Conservation (phyloP, 73 alveolate genomes). For the Urostyla sp. region DNA sequence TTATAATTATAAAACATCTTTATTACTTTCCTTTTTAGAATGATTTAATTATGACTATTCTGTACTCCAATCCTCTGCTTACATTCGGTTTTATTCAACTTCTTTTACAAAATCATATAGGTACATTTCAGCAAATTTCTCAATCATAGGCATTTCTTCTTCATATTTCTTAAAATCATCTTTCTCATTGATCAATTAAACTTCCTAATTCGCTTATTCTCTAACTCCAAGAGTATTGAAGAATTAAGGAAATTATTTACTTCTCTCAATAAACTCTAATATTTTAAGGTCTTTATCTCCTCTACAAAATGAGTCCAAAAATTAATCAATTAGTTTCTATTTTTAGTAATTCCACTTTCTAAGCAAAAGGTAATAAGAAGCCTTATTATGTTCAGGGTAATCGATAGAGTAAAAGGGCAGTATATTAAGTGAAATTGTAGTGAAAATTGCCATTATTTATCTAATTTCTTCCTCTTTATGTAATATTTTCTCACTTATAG, state of each 20-base stretch:
- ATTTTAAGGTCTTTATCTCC: conserved; percentile 14
- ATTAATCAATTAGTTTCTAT: neutral
- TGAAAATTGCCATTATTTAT: conserved; percentile 24
- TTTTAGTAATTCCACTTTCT: conserved; percentile 21
- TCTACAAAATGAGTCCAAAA: conserved; percentile 20
- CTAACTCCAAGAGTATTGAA: conserved; percentile 28
- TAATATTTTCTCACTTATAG: neutral
- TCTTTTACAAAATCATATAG: too few relatives aligned
- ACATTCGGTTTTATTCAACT: too few relatives aligned
- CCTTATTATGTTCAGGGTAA: conserved; percentile 37
- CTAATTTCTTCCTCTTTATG: conserved; percentile 5
- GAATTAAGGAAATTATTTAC: neutral
- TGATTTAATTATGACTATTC: too few relatives aligned
- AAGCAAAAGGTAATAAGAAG: neutral
- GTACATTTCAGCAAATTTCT: too few relatives aligned
- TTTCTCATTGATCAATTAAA: neutral
- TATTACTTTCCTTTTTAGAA: too few relatives aligned
- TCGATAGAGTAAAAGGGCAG: conserved; percentile 36
- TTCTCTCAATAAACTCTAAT: conserved; percentile 4
- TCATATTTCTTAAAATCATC: neutral
- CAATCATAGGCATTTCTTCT: too few relatives aligned
- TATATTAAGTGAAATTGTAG: neutral
- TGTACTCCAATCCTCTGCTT: too few relatives aligned
- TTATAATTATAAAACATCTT: too few relatives aligned
- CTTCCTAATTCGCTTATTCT: conserved; percentile 14